Evolutionary conservation across 2,329 filamentous ascomycete genomes (phyloP).

Genomic region (Thielaviopsis ethacetica): DNA sequence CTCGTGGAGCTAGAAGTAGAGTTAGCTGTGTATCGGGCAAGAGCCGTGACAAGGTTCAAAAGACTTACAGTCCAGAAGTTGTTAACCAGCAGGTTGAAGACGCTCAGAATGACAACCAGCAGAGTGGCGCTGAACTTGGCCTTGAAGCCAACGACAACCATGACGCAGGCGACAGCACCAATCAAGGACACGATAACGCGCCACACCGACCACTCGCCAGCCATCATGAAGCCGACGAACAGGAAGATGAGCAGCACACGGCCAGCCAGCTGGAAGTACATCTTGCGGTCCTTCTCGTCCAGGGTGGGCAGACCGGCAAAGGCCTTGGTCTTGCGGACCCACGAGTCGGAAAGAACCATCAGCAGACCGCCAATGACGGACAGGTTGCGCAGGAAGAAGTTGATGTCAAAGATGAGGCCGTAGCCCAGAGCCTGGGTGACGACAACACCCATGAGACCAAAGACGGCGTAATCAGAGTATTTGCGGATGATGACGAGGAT

Average conservation of each 20-base stretch:
- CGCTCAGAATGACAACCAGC: conserved; percentile 81
- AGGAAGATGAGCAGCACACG: conserved; percentile 93
- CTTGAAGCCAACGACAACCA: conserved; percentile 99
- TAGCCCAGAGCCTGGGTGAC: conserved; percentile 90
- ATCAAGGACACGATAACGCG: conserved; percentile 70
- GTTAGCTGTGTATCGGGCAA: conserved; percentile 17
- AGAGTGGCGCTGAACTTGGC: conserved; percentile 97
- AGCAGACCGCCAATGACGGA: conserved; percentile 93
- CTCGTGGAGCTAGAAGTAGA: conserved; percentile 57
- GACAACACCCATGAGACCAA: conserved; percentile 78
- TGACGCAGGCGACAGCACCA: conserved; percentile 81
- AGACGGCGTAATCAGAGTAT: conserved; percentile 84
- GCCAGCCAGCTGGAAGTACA: conserved; percentile 98
- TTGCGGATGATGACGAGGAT: conserved; percentile 78
- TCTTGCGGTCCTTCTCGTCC: conserved; percentile 99
- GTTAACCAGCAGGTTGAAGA: conserved; percentile 96
- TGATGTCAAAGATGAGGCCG: conserved; percentile 94
- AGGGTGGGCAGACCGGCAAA: conserved; percentile 86
- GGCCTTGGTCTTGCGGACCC: conserved; percentile 94
- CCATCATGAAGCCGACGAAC: conserved; percentile 92
- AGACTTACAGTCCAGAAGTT: conserved; percentile 95
- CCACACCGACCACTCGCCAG: conserved; percentile 82
- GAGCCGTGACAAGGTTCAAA: background rate
- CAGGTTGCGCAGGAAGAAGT: conserved; percentile 98
- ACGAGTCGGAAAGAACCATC: conserved; percentile 96